phyloP scores from a whole-genome alignment of 495 filamentous ascomycete species.

The Rhizodiscina lignyota region DNA sequence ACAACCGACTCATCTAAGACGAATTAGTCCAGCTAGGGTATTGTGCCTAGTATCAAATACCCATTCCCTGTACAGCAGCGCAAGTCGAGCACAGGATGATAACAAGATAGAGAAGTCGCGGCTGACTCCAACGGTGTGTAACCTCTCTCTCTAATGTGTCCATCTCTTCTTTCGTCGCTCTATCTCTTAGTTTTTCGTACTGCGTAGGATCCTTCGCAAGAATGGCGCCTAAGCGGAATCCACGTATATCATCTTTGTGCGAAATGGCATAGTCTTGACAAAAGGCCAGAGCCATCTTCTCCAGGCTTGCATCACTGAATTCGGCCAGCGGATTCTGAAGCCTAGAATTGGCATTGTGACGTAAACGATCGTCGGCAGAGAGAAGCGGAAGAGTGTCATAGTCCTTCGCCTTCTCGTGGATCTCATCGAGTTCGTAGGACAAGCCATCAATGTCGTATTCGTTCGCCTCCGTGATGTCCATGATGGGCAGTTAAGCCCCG shows the following conservation, averaged over 20 bases:
- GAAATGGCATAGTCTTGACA: slow-evolving; percentile 49
- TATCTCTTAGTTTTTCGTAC: slow-evolving; percentile 35
- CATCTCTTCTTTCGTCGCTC: slow-evolving; percentile 35
- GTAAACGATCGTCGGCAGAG: slow-evolving; percentile 34
- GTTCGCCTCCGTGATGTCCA: too few relatives aligned
- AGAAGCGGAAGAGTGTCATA: too few relatives aligned
- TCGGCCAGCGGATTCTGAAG: slow-evolving; percentile 59
- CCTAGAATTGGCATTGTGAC: slow-evolving; percentile 38
- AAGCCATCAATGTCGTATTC: too few relatives aligned
- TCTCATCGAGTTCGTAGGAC: too few relatives aligned
- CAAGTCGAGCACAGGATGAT: slow-evolving; percentile 44
- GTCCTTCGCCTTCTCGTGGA: too few relatives aligned
- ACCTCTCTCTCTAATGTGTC: slow-evolving; percentile 42
- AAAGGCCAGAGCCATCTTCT: slow-evolving; percentile 36
- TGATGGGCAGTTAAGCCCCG: too few relatives aligned
- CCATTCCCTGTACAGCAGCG: slow-evolving; percentile 57
- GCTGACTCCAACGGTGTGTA: slow-evolving; percentile 57
- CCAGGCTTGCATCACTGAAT: slow-evolving; percentile 42
- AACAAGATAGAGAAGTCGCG: slow-evolving; percentile 49
- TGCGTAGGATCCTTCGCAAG: slow-evolving; percentile 40
- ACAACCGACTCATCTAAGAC: slow-evolving; percentile 65
- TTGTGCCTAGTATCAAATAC: slow-evolving; percentile 14
- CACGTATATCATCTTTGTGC: slow-evolving; percentile 46
- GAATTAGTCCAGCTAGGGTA: slow-evolving; percentile 20
- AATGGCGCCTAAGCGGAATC: slow-evolving; percentile 57